Base-by-base conservation (phyloP, 768 basidiomycete genomes). In the Collybiopsis luxurians region DNA sequence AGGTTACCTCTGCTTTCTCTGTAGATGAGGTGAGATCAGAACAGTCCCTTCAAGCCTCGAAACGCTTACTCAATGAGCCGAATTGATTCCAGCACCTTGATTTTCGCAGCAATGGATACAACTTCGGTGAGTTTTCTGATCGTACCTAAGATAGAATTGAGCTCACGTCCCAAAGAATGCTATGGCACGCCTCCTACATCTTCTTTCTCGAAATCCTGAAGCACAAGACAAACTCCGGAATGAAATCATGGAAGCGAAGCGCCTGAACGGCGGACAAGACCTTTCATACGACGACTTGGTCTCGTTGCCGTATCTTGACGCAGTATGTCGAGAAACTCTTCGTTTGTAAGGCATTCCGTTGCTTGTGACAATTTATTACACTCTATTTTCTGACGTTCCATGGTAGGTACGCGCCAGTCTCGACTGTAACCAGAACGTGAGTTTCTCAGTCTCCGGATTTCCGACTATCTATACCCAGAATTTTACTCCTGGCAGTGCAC, bases 81-180 rank as follows among this genome's bases (percentile, higher is more conserved):
- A 56, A 28, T 27, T 21, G 13, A 36, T 28, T 21, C 15, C 17
- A 48, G 75, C 9, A 67, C 71, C 0, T 60, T 79, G 7, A 69
- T 72, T 15, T 73, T 77, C 52, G 75, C 75, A 0, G 76, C 70
- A 1, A 74, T 71, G 56, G 78, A 79, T 56, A 79, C 77, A 1
- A 78, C 76, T 0, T 75, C 77, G 0, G 54, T 55, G 11, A 36
- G 54, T 47, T 3, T 47, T 21, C 15, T 13, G 10, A 24, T 21
- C 7, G 6, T 36, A 4, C 5, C 5, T 23, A 5, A n/a, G 3
- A 7, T 19, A 45, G 11, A 34, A 24, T 19, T 24, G 17, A 15
- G n/a, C n/a, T n/a, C 4, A 54, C 3, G 3, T n/a, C 19, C 3
- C 13, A 10, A 17, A 55, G 54, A 68, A 63, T 2, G 71, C 74